phyloP scores from a whole-genome alignment of 208 protist genomes.

The Naegleria fowleri region DNA sequence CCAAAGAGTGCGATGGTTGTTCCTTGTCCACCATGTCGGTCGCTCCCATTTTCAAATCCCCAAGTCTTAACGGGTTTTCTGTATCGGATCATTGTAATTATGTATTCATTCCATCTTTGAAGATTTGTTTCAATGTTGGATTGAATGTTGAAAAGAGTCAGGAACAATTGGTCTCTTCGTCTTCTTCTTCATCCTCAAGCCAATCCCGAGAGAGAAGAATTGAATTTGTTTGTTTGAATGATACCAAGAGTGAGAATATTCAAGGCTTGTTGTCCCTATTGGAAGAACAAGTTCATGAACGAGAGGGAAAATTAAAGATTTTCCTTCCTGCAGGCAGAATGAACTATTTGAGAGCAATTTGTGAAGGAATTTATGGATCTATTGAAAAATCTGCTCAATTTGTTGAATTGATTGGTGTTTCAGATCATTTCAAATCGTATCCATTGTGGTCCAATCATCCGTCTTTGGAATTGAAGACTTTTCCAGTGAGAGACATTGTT shows the following conservation, averaged over 20 bases:
- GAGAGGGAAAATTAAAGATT: neutral
- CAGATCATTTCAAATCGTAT: neutral
- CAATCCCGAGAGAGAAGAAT: too few species aligned
- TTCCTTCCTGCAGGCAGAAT: neutral
- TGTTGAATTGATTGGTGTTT: neutral
- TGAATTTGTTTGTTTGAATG: neutral
- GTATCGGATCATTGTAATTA: too few species aligned
- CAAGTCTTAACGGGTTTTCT: too few species aligned
- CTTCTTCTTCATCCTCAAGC: too few species aligned
- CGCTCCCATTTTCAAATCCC: too few species aligned
- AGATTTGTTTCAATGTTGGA: too few species aligned
- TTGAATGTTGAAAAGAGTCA: too few species aligned
- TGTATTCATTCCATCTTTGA: too few species aligned
- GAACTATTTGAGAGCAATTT: neutral
- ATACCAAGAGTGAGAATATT: neutral
- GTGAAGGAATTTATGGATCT: neutral
- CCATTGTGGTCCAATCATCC: neutral
- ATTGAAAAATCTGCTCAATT: neutral
- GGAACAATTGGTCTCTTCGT: too few species aligned
- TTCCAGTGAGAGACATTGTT: neutral
- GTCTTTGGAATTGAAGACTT: neutral
- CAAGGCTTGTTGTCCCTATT: neutral
- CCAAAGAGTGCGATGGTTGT: too few species aligned
- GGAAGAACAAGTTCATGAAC: neutral
- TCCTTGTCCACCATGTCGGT: too few species aligned